phyloP scores from a whole-genome alignment of 108 stramenopile species.

The Skeletonema tropicum region DNA sequence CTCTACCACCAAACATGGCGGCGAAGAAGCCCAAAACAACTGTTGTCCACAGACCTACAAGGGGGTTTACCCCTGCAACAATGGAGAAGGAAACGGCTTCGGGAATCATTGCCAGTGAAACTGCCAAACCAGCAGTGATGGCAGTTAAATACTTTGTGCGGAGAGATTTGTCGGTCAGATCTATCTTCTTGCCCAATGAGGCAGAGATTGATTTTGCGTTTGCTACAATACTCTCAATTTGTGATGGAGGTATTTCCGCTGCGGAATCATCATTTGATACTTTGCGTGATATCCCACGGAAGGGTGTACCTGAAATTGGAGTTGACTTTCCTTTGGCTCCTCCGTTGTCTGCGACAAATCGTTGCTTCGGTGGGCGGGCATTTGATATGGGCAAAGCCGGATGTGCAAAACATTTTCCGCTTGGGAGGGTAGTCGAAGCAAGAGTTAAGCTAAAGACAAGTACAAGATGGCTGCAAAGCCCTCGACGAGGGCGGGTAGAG shows the following conservation, averaged over 20 bases:
- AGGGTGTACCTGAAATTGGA: slow-evolving; percentile 14
- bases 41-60: slow-evolving; percentile 87
- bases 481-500: background rate
- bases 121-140: slow-evolving; percentile 65
- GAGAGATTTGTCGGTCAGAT: slow-evolving; percentile 11
- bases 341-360: background rate
- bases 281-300: slow-evolving; percentile 4
- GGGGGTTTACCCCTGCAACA: slow-evolving; percentile 74
- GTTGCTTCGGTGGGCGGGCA: slow-evolving; percentile 15
- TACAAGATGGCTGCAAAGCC: background rate
- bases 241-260: slow-evolving; percentile 37
- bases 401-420: slow-evolving; percentile 13
- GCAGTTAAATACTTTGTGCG: slow-evolving; percentile 29
- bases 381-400: slow-evolving; percentile 24
- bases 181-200: slow-evolving; percentile 10
- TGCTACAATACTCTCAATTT: slow-evolving; percentile 45
- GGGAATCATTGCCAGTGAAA: slow-evolving; percentile 77
- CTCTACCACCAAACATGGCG: slow-evolving; percentile 72
- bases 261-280: background rate
- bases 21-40: slow-evolving; percentile 86
- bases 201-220: slow-evolving; percentile 49
- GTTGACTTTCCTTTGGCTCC: slow-evolving; percentile 12
- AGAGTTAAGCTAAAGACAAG: background rate
- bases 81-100: slow-evolving; percentile 79
- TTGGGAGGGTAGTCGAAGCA: background rate